phyloP scores from a whole-genome alignment of 148 eudicot species.

The Arctostaphylos glauca region DNA sequence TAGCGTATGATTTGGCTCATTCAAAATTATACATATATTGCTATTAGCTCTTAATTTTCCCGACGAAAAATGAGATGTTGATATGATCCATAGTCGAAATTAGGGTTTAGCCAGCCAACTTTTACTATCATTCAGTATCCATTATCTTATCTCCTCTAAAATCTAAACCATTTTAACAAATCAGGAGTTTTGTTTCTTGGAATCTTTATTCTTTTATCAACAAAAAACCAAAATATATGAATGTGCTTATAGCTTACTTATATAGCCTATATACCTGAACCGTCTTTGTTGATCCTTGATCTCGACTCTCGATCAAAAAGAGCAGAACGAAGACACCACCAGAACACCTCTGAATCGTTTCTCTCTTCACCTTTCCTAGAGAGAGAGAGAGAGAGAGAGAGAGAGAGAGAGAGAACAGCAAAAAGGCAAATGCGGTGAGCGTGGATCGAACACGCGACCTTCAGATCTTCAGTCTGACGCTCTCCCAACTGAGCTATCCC shows the following conservation, averaged over 20 bases:
- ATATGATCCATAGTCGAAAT: neutral
- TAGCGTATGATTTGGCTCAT: too few species aligned
- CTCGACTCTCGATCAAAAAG: too few species aligned
- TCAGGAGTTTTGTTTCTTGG: neutral
- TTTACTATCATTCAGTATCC: too few species aligned
- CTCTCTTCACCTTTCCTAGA: too few species aligned
- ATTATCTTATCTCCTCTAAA: too few species aligned
- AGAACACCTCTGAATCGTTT: neutral
- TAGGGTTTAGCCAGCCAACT: neutral
- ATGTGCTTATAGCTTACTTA: neutral
- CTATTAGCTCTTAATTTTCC: too few species aligned
- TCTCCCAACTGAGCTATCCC: constrained; percentile 76
- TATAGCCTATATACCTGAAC: neutral
- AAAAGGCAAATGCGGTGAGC: constrained; percentile 53
- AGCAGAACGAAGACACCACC: neutral
- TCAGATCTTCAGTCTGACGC: constrained; percentile 82
- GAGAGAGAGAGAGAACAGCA: neutral
- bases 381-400: neutral
- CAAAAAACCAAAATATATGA: neutral
- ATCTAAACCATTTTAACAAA: too few species aligned
- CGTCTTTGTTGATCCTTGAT: too few species aligned
- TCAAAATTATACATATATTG: too few species aligned
- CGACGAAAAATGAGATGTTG: too few species aligned
- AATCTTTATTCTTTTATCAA: neutral
- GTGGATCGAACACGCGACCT: constrained; percentile 93